phyloP scores from a whole-genome alignment of 2,329 filamentous ascomycete species.

The Colletotrichum euphorbiae region DNA sequence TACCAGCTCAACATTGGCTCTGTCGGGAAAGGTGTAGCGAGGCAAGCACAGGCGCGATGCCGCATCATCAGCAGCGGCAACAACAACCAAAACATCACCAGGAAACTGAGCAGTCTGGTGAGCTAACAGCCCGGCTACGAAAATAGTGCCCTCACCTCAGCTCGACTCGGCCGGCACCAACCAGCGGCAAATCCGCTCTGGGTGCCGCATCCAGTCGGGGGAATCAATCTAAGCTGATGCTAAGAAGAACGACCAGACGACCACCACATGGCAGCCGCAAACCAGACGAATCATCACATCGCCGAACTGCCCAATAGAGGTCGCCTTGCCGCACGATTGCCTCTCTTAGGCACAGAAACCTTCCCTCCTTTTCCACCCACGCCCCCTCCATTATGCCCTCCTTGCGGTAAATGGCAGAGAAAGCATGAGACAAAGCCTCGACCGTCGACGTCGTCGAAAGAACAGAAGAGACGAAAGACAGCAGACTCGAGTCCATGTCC shows the following conservation, averaged over 20 bases:
- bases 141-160: neutral
- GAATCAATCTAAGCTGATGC: slow-evolving; percentile 7
- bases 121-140: neutral
- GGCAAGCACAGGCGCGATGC: neutral
- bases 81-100: neutral
- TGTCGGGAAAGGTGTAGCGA: too few relatives aligned
- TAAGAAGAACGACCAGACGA: slow-evolving; percentile 27
- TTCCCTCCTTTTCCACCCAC: slow-evolving; percentile 15
- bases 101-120: too few relatives aligned
- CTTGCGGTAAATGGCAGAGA: slow-evolving; percentile 36
- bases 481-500: slow-evolving; percentile 11
- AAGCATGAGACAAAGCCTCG: slow-evolving; percentile 24
- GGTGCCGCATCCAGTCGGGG: slow-evolving; percentile 18
- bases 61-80: neutral
- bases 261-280: slow-evolving; percentile 28
- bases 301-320: neutral
- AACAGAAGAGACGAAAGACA: slow-evolving; percentile 31
- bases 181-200: slow-evolving; percentile 24
- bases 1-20: neutral
- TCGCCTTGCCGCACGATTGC: slow-evolving; percentile 10
- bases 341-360: slow-evolving; percentile 25
- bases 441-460: slow-evolving; percentile 19
- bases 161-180: slow-evolving; percentile 17
- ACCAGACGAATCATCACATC: slow-evolving; percentile 38
- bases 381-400: slow-evolving; percentile 35